Conservation (phyloP, 2,329 filamentous ascomycete genomes). For the Claviceps paspali region DNA sequence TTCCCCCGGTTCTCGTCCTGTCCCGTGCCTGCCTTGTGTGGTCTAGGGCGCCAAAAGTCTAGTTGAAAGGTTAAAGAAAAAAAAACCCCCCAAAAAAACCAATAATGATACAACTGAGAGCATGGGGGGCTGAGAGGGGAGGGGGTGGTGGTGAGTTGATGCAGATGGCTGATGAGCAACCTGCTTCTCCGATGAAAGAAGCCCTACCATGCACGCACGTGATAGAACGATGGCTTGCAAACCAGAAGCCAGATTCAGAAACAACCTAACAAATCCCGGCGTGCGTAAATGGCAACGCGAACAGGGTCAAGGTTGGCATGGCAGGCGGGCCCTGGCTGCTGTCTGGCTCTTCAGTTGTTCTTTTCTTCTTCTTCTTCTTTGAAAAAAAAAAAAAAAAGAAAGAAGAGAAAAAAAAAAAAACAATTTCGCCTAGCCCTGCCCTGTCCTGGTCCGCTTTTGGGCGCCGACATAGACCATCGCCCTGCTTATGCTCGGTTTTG, state of each 20-base stretch:
- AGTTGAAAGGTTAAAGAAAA: background rate
- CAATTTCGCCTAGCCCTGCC: background rate
- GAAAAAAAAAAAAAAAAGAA: too few species aligned
- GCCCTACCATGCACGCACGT: background rate
- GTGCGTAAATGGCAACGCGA: background rate
- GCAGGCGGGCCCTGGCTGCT: too few species aligned
- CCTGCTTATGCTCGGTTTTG: background rate
- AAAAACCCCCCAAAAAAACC: background rate
- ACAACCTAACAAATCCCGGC: background rate
- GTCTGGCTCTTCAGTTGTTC: background rate
- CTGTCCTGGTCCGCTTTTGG: conserved; percentile 1
- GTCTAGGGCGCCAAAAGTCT: too few species aligned
- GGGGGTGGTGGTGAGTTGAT: too few species aligned
- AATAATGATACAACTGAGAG: too few species aligned
- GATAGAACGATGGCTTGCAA: background rate
- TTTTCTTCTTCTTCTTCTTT: too few species aligned
- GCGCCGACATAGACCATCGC: background rate
- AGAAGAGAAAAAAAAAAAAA: too few species aligned
- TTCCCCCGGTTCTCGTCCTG: too few species aligned
- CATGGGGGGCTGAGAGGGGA: too few species aligned
- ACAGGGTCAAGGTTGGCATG: too few species aligned
- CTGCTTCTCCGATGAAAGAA: background rate
- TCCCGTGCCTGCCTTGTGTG: too few species aligned
- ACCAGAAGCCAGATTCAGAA: background rate
- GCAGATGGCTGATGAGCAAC: background rate